These are phyloP conservation scores for Xylaria sp. DNA, from an alignment of 495 filamentous ascomycete genomes.

Conservation along the genomic window DNA sequence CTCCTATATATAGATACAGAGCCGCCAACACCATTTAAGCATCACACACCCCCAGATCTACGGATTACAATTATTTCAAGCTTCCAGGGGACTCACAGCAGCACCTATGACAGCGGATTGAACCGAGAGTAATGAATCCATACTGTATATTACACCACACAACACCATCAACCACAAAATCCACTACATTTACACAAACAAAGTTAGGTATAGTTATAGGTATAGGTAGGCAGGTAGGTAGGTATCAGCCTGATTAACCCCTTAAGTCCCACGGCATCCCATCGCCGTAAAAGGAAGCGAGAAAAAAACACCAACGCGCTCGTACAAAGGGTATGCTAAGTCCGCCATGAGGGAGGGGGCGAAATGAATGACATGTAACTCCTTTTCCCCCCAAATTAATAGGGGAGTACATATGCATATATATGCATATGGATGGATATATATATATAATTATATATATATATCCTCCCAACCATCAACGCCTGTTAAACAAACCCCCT, in stretches of 20 bases:
- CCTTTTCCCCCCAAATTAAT: background rate
- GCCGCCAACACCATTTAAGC: background rate
- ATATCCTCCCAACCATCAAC: background rate
- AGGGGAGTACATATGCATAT: background rate
- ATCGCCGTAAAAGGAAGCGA: background rate
- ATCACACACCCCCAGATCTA: background rate
- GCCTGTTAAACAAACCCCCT: conserved; percentile 9
- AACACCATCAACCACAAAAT: background rate
- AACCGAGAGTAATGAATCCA: background rate
- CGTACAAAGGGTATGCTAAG: background rate
- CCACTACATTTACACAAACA: conserved; percentile 6
- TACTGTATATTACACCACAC: background rate
- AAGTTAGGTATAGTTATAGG: too few species aligned
- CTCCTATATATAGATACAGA: background rate
- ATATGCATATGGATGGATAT: background rate
- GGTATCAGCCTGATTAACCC: background rate
- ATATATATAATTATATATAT: background rate
- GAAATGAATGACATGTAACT: background rate
- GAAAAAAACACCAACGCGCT: background rate
- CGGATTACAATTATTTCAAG: background rate
- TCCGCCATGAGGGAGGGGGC: background rate
- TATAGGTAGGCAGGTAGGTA: background rate
- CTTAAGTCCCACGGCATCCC: background rate
- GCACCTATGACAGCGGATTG: background rate
- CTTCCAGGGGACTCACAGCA: background rate